Evolutionary conservation across 805 yeast genomes (phyloP).

Genomic region (Pichia rugopelliculosa): DNA sequence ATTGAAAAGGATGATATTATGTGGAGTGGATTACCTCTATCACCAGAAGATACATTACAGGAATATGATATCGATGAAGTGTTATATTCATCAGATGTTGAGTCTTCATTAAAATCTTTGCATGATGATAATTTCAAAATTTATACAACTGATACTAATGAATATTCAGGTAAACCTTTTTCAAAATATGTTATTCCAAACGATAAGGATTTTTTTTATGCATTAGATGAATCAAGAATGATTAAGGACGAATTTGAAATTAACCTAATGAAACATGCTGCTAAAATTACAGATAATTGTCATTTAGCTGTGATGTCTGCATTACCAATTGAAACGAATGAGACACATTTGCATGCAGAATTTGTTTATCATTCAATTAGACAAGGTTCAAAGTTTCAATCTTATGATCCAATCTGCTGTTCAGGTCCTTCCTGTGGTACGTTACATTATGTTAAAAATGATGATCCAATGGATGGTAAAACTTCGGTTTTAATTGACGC

Average conservation of each 20-base stretch:
- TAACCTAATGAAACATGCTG: constrained; percentile 68
- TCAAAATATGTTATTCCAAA: constrained; percentile 33
- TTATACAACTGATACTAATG: constrained; percentile 51
- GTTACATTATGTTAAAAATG: constrained; percentile 81
- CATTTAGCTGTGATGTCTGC: constrained; percentile 93
- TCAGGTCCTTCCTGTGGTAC: constrained; percentile 89
- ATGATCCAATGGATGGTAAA: constrained; percentile 49
- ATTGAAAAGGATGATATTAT: constrained; percentile 83
- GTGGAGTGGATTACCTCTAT: constrained; percentile 92
- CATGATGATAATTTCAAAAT: constrained; percentile 24
- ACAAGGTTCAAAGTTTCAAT: constrained; percentile 83
- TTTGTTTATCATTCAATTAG: constrained; percentile 88
- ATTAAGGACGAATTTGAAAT: constrained; percentile 82
- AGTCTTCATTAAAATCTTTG: constrained; percentile 27
- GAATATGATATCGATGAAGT: constrained; percentile 81
- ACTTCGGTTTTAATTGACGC: constrained; percentile 82
- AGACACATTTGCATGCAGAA: constrained; percentile 92
- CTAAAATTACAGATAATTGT: constrained; percentile 77
- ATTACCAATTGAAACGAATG: constrained; percentile 76
- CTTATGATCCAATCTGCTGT: constrained; percentile 95
- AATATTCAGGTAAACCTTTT: constrained; percentile 32
- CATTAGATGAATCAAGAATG: constrained; percentile 80
- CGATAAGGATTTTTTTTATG: constrained; percentile 49
- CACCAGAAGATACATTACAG: constrained; percentile 52
- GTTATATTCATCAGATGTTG: constrained; percentile 48